phyloP scores from a whole-genome alignment of 176 grass and related monocot genomes.

The barley (Hordeum vulgare) region MorexV3_pseudomolecules_assembly NC_058521.1:557476672-557477171 shows the following conservation, averaged over 20 bases:
- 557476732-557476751: constrained; percentile 83
- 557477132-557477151: not conserved
- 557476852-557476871: constrained; percentile 18
- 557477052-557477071: constrained; percentile 21
- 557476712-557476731: constrained; percentile 51
- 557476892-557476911: not conserved
- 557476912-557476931: not conserved
- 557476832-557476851: constrained; percentile 65
- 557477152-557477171: not conserved
- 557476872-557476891: not conserved
- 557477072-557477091: not conserved
- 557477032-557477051: constrained; percentile 27
- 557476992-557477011: not conserved
- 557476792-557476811: not conserved
- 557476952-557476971: constrained; percentile 6
- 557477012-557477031: not conserved
- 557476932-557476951: constrained; percentile 22
- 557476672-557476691: constrained; percentile 96
- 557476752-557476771: constrained; percentile 42
- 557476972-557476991: not conserved
- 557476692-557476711: constrained; percentile 65
- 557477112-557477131: not conserved
- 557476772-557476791: constrained; percentile 15
- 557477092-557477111: too few species aligned
- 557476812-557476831: not conserved